Evolutionary conservation across 805 yeast species (phyloP).

Genomic region (Blastobotrys chiropterorum): DNA sequence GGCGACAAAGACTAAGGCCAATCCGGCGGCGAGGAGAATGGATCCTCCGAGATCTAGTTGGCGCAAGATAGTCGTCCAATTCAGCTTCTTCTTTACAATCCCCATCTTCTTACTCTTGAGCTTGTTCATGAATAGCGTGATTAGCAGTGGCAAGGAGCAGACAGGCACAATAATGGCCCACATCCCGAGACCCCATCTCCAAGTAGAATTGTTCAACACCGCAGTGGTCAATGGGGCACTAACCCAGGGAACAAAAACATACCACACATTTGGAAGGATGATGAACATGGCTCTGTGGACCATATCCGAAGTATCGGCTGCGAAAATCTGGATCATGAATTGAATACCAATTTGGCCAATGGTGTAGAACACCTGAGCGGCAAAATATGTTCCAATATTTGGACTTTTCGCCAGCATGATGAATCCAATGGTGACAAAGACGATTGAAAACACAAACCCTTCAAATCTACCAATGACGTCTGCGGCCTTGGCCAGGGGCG

Average conservation of each 20-base stretch:
- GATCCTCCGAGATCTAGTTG: constrained; percentile 5
- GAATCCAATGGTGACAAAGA: constrained; percentile 27
- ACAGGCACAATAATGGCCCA: constrained; percentile 43
- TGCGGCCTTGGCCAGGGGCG: constrained; percentile 38
- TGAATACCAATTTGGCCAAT: constrained; percentile 36
- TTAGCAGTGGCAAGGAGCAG: constrained; percentile 24
- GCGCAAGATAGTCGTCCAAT: background rate
- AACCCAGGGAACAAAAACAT: constrained; percentile 38
- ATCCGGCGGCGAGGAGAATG: constrained; percentile 4
- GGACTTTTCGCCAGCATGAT: constrained; percentile 35
- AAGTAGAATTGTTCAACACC: constrained; percentile 30
- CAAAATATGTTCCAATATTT: constrained; percentile 33
- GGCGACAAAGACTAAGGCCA: constrained; percentile 5
- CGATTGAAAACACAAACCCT: constrained; percentile 31
- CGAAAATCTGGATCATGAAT: constrained; percentile 32
- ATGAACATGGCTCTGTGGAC: constrained; percentile 35
- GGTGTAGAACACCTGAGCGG: constrained; percentile 35
- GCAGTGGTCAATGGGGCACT: constrained; percentile 28
- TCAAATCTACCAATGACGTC: constrained; percentile 38
- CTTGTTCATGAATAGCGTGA: constrained; percentile 17
- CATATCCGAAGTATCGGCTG: constrained; percentile 35
- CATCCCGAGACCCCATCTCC: constrained; percentile 53
- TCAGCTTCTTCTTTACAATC: constrained; percentile 5
- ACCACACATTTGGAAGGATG: constrained; percentile 33
- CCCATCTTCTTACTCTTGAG: constrained; percentile 6